Base-by-base conservation (phyloP, 2,329 filamentous ascomycete genomes). In the Lachnellula occidentalis region DNA sequence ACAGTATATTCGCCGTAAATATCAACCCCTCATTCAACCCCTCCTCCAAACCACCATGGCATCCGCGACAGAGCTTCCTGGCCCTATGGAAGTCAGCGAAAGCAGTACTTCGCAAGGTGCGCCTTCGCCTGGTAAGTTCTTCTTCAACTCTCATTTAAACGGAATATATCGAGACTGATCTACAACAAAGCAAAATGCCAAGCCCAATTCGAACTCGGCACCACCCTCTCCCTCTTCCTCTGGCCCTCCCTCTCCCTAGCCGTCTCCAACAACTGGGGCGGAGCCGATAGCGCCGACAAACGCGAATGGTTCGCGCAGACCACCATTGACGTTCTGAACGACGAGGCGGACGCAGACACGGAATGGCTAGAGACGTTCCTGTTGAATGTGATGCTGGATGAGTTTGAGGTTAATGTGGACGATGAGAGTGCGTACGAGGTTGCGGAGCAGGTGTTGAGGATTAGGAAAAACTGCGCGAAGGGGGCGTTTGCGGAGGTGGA, bases 301-400 rank as follows among this genome's bases (percentile, higher is more conserved):
- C 88, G 92, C 66, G 92, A 96, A 78, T 97, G 92, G 92, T 89
- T 99, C 66, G 92, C 89, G 50, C 92, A 91, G 60, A 88, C 88
- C 43, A 79, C 97, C 51, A 87, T 86, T 56, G 90, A 96, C 24
- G 82, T 96, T 59, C 87, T 96, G 64, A 60, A 66, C 17, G 72
- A 76, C 11, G 73, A 76, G 3, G 77, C 82, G 2, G 76, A 83
- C 53, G 84, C 88, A 11, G 88, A 45, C 43, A 21, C n/a, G 14
- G 43, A 87, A 60, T 90, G 96, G 64, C 76, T 96, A 43, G 92
- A 96, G 75, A 80, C 86, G 41, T 83, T 95, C 50, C 77, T 96
- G 47, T 76, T 96, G 47, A 89, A 96, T 66, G 85, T 95, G 58
- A 94, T 96, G 86, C 81, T 87, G 59, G 92, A 97, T 73, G 94